Base-by-base conservation (phyloP, 257 asterid species). In the Nicotiana attenuata region DNA sequence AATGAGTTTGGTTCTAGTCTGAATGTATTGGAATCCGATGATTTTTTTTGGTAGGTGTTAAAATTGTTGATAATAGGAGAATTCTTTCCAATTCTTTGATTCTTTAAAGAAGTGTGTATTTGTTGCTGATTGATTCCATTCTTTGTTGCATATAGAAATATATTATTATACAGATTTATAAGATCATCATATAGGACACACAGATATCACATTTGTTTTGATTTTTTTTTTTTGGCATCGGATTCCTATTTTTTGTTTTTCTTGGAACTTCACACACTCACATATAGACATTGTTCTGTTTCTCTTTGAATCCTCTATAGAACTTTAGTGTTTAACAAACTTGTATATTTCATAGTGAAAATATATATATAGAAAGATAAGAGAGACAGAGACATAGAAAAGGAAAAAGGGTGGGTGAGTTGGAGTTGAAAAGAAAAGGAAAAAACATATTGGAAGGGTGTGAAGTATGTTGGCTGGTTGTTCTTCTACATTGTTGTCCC, bases 391-490 rank as follows among this genome's bases (percentile, higher is more conserved):
- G 60, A 69, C 45, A 85, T 3, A 86, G 76, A 73, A 78, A 81
- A 88, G 86, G 86, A 77, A 63, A 83, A 80, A 81, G 83, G 89
- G 87, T 80, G 90, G 92, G 90, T 83, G 91, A 85, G 63, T 83
- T 76, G 88, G 91, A 81, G 89, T 84, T 87, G 83, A 80, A 82
- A 83, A 77, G 78, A 55, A 65, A 80, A n/a, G n/a, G 53, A 76
- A 65, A 73, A 65, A 71, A 84, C 84, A 83, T 8, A 20, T 82
- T 85, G 91, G 93, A 85, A 82, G 92, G 83, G 82, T 76, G 64
- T 89, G 87, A 96, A 94, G 91, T 89, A 93, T 96, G 99, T 96
- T 94, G 99, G 99, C 97, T 75, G 98, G 98, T 83, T 95, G 93
- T 88, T 89, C 98, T 81, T 94, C 98, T 59, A 86, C 98, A 91